Conservation (phyloP, 2,329 filamentous ascomycete genomes). For the Aureobasidium zeae region DNA sequence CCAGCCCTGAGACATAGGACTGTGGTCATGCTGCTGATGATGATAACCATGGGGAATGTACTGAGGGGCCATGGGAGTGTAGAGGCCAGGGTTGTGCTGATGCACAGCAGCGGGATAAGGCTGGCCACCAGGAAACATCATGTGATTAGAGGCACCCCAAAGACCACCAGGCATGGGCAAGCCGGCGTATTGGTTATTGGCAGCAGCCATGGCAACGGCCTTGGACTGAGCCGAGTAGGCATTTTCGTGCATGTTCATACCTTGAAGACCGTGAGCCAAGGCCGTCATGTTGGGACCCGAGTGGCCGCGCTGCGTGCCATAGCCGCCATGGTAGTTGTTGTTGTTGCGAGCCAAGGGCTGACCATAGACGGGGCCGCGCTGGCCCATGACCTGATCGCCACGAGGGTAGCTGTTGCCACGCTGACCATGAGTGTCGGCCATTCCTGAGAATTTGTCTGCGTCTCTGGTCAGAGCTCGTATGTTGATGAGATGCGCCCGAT, state of each 20-base stretch:
- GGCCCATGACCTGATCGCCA: conserved; percentile 20
- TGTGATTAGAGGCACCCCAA: conserved; percentile 26
- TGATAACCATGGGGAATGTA: conserved; percentile 37
- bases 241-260: conserved; percentile 30
- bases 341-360: conserved; percentile 24
- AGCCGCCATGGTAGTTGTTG: conserved; percentile 24
- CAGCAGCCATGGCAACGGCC: conserved; percentile 25
- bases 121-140: conserved; percentile 26
- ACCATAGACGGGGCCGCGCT: conserved; percentile 24
- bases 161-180: conserved; percentile 24
- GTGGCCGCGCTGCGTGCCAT: conserved; percentile 29
- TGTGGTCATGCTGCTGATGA: conserved; percentile 37
- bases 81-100: conserved; percentile 34
- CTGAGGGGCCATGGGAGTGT: conserved; percentile 34
- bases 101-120: conserved; percentile 22
- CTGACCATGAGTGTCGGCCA: conserved; percentile 27
- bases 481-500: background rate
- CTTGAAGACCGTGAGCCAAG: conserved; percentile 33
- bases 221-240: conserved; percentile 29
- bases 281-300: conserved; percentile 27
- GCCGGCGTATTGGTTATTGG: conserved; percentile 24
- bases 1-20: conserved; percentile 40
- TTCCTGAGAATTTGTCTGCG: conserved; percentile 25
- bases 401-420: conserved; percentile 21
- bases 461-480: background rate